These are phyloP conservation scores for Fusarium palustre DNA, from an alignment of 2,329 filamentous ascomycete genomes.

Conservation along the genomic window DNA sequence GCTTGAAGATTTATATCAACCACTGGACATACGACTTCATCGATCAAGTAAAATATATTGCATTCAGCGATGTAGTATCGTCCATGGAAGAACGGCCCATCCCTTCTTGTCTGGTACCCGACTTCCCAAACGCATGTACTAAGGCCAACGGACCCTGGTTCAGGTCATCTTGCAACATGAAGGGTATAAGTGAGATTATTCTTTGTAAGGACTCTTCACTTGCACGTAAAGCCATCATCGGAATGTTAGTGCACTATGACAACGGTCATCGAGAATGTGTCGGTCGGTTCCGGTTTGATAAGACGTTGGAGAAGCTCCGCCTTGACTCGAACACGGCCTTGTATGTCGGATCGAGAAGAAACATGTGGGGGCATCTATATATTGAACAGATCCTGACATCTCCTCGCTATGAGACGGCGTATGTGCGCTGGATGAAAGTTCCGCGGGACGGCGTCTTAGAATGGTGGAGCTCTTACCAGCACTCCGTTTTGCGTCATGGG, in stretches of 20 bases:
- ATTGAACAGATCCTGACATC: background rate
- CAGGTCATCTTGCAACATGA: background rate
- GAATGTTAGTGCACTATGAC: background rate
- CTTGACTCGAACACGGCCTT: background rate
- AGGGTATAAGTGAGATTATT: background rate
- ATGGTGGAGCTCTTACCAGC: background rate
- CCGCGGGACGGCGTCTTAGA: background rate
- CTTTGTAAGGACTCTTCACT: background rate
- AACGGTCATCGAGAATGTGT: background rate
- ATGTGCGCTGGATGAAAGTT: background rate
- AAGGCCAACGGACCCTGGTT: background rate
- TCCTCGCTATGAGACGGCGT: background rate
- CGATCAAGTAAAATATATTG: background rate
- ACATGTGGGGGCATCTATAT: background rate
- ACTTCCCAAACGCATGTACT: background rate
- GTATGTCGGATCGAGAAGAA: background rate
- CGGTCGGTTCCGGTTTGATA: background rate
- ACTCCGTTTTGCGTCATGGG: background rate
- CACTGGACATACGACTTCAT: background rate
- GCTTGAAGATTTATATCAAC: background rate
- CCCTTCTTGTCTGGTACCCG: background rate
- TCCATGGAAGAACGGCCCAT: background rate
- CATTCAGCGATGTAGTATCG: background rate
- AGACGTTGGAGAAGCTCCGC: background rate
- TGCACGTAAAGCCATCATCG: background rate